phyloP scores from a whole-genome alignment of 2,329 filamentous ascomycete species.

The Teratosphaeria zuluensis region DNA sequence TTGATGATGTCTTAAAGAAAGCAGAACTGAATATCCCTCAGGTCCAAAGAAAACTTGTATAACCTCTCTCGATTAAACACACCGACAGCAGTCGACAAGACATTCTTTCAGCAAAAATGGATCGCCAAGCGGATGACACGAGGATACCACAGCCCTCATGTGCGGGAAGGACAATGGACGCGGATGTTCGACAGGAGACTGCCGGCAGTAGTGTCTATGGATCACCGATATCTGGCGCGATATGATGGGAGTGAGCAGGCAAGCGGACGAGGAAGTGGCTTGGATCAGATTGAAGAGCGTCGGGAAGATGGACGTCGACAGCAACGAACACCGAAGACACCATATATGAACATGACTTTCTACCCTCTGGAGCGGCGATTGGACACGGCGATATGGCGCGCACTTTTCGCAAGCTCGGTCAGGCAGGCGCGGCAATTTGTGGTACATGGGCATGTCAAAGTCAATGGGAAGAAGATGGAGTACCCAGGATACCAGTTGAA shows the following conservation, averaged over 20 bases:
- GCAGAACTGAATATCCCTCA: not conserved
- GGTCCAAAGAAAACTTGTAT: constrained; percentile 89
- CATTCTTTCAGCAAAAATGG: constrained; percentile 99
- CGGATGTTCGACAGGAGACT: constrained; percentile 81
- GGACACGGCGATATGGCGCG: constrained; percentile 88
- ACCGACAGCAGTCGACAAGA: constrained; percentile 41
- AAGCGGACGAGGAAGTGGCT: constrained; percentile 73
- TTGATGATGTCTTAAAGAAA: not conserved
- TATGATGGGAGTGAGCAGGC: constrained; percentile 77
- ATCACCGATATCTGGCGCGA: constrained; percentile 65
- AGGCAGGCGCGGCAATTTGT: constrained; percentile 91
- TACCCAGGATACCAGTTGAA: constrained; percentile 91
- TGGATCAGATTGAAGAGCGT: constrained; percentile 27
- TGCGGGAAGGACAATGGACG: constrained; percentile 87
- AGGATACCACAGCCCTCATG: constrained; percentile 88
- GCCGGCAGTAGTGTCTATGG: constrained; percentile 76
- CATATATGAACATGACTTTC: constrained; percentile 95
- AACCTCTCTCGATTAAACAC: constrained; percentile 56
- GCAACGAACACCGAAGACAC: constrained; percentile 45
- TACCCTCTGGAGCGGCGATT: constrained; percentile 82
- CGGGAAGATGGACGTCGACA: constrained; percentile 16
- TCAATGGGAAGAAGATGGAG: constrained; percentile 96
- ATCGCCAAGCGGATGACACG: constrained; percentile 71
- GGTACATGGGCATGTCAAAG: constrained; percentile 82
- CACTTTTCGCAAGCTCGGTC: constrained; percentile 86